These are phyloP conservation scores for Nothopassalora personata DNA, from an alignment of 2,329 filamentous ascomycete species.

Conservation along the genomic window DNA sequence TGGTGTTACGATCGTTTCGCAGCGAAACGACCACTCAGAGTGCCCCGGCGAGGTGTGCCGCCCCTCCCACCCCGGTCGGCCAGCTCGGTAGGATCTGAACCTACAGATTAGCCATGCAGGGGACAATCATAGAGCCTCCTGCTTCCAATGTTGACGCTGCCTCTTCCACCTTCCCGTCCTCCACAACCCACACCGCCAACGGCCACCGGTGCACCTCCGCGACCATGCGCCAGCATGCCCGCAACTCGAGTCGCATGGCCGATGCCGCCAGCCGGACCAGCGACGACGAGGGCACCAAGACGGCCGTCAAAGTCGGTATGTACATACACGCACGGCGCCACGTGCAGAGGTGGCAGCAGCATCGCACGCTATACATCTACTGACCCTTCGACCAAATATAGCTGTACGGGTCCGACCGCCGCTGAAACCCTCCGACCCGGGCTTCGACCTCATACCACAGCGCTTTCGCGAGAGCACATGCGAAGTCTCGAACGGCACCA, in stretches of 20 bases:
- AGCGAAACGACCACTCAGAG: background rate
- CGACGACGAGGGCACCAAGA: constrained; percentile 19
- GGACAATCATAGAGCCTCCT: constrained; percentile 3
- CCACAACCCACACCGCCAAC: background rate
- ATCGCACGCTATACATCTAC: background rate
- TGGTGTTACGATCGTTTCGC: too few relatives aligned
- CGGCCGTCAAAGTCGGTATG: constrained; percentile 23
- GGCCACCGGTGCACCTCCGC: constrained; percentile 1
- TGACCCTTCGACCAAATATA: constrained; percentile 37
- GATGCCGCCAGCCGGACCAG: constrained; percentile 16
- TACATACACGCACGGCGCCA: constrained; percentile 1
- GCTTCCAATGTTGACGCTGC: background rate
- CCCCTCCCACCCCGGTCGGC: background rate
- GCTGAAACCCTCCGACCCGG: constrained; percentile 75
- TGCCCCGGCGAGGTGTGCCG: too few relatives aligned
- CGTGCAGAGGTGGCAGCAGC: background rate
- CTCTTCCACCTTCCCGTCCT: background rate
- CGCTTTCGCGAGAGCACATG: constrained; percentile 91
- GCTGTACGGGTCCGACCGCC: constrained; percentile 90
- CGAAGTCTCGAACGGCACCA: constrained; percentile 80
- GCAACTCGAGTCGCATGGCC: constrained; percentile 17
- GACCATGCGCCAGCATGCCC: constrained; percentile 9
- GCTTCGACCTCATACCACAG: constrained; percentile 90
- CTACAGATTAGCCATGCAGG: constrained; percentile 2
- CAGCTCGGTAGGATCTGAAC: background rate